Conservation (phyloP, 306 rosid genomes). For the Cyclanthera cordifolia region DNA sequence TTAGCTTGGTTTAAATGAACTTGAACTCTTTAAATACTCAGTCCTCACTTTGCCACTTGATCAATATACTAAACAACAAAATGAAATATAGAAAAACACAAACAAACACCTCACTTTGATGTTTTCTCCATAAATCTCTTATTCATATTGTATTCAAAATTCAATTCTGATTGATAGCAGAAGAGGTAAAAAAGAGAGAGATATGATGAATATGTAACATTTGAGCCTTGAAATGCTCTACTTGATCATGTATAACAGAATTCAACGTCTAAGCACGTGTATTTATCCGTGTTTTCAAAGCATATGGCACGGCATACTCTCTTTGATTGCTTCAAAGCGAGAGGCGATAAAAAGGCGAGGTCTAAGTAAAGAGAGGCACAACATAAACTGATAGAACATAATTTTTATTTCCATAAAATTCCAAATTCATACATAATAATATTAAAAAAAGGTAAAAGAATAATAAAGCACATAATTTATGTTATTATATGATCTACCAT, state of each 20-base stretch:
- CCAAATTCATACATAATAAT: no score
- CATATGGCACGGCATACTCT: no score
- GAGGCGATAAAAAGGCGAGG: no score
- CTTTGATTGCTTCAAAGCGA: no score
- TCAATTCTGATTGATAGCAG: background rate
- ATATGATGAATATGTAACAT: background rate
- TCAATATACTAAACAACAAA: conserved; percentile 1
- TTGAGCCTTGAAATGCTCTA: background rate
- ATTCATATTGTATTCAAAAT: background rate
- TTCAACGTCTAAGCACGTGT: conserved; percentile 1
- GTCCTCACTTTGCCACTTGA: conserved; percentile 4
- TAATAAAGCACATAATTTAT: no score
- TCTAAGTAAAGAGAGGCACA: no score
- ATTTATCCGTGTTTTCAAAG: no score
- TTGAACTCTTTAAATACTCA: background rate
- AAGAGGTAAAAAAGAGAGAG: background rate
- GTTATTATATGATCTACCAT: no score
- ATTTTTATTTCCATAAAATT: no score
- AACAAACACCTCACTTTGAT: conserved; percentile 2
- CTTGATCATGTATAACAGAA: background rate
- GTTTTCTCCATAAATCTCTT: background rate
- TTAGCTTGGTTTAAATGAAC: background rate
- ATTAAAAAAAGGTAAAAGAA: no score
- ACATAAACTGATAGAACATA: no score
- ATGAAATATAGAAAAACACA: background rate